These are phyloP conservation scores for Yarrowia deformans DNA, from an alignment of 805 yeast genomes.

Conservation along the genomic window DNA sequence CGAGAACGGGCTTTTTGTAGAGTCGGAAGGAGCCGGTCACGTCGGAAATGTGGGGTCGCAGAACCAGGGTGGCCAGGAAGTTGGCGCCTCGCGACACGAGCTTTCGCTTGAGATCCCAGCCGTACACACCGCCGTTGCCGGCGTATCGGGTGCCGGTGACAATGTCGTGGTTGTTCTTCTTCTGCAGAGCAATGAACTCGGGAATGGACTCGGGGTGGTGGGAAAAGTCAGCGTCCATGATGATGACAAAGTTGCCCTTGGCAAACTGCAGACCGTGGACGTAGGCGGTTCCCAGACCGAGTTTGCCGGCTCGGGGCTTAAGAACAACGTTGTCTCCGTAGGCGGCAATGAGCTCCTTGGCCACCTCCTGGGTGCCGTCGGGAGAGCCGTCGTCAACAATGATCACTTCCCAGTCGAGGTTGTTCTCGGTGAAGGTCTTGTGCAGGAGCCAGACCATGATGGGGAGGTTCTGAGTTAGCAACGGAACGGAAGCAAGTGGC, in stretches of 20 bases:
- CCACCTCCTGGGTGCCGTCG: constrained; percentile 80
- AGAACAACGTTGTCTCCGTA: constrained; percentile 72
- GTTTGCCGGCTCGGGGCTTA: constrained; percentile 76
- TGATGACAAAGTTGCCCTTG: constrained; percentile 75
- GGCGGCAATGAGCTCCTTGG: constrained; percentile 54
- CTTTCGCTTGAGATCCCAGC: constrained; percentile 84
- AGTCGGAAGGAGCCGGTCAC: constrained; percentile 79
- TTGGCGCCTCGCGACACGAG: constrained; percentile 82
- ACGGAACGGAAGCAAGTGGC: neutral
- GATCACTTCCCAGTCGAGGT: constrained; percentile 74
- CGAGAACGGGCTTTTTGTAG: constrained; percentile 72
- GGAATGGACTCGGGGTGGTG: constrained; percentile 85
- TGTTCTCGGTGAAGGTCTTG: constrained; percentile 64
- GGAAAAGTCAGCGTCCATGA: constrained; percentile 86
- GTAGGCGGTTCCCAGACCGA: constrained; percentile 82
- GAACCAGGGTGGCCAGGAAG: constrained; percentile 72
- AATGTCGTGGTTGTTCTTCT: constrained; percentile 52
- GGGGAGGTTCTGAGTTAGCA: constrained; percentile 57
- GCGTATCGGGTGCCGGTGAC: constrained; percentile 71
- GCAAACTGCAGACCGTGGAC: constrained; percentile 76
- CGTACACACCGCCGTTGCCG: constrained; percentile 82
- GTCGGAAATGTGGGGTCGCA: constrained; percentile 76
- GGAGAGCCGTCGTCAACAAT: constrained; percentile 84
- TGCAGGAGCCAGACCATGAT: constrained; percentile 73
- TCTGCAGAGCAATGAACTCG: constrained; percentile 70